A percentile compares a stretch with the other conserved stretches of the same genome.
Evolutionary conservation across 768 basidiomycete genomes (phyloP).

Genomic region (Hygrophorus russula): DNA sequence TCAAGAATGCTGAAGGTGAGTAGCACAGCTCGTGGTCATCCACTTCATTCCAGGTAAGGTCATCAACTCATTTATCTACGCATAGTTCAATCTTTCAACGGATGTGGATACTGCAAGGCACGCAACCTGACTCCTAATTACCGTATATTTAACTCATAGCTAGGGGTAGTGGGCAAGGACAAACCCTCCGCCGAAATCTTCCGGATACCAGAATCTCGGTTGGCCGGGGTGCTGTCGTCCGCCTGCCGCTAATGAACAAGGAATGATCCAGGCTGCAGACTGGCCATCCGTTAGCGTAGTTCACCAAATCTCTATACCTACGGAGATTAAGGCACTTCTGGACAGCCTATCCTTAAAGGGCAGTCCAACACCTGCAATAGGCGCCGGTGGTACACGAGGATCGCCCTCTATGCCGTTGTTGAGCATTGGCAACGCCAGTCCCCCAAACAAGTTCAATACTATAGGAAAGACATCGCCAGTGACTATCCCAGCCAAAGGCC

Average conservation of each 20-base stretch:
- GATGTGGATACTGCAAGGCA: constrained; percentile 89
- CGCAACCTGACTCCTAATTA: constrained; percentile 11
- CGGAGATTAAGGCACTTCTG: constrained; percentile 57
- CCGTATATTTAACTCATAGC: constrained; percentile 13
- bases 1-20: constrained; percentile 83
- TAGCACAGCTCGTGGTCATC: constrained; percentile 9
- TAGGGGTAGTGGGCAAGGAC: constrained; percentile 57
- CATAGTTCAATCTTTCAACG: constrained; percentile 71
- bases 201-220: constrained; percentile 58
- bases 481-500: constrained; percentile 29
- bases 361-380: constrained; percentile 17
- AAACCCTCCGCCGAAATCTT: constrained; percentile 40
- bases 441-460: constrained; percentile 26
- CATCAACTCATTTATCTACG: constrained; percentile 10
- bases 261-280: constrained; percentile 57
- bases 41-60: constrained; percentile 10
- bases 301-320: constrained; percentile 63
- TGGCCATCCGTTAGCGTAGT: constrained; percentile 74
- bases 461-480: constrained; percentile 22
- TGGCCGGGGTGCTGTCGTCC: constrained; percentile 90
- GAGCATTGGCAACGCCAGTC: constrained; percentile 29
- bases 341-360: constrained; percentile 39
- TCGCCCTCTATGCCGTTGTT: constrained; percentile 16
- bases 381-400: constrained; percentile 17
- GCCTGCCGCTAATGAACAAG: constrained; percentile 47